Evolutionary conservation across 2,329 filamentous ascomycete species (phyloP), one percentile per base, ranked within the genome.

Genomic region (Colletotrichum costaricense): DNA sequence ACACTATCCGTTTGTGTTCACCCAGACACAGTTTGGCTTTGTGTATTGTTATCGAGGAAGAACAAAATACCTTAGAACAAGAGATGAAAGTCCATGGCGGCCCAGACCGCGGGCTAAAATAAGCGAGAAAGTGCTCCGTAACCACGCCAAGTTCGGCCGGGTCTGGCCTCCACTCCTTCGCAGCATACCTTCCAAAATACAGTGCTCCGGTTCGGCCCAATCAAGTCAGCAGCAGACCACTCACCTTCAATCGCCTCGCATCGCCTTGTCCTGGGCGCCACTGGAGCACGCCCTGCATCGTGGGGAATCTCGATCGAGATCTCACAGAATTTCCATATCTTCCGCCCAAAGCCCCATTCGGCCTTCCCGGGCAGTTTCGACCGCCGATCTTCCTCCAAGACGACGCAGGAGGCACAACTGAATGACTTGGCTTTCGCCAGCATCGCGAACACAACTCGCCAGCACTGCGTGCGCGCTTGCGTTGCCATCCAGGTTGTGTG

Each of bases 301-400:
- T 64, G 63, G 69, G 64, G 72, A 59, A 72, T 74, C 63, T 49
- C 49, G 72, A 74, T 72, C 58, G 52, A 46, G 54, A 68, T 63
- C 63, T 59, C 46, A 55, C 26, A 33, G 26, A 28, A 54, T 64
- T 70, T 58, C 62, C 62, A 46, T 58, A 71, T 66, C 60, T 66
- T 60, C 49, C 19, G 26, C 38, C 11, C 56, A 26, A 70, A 26
- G 35, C 62, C 46, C 60, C 56, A 22, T 63, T 58, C 35, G 58
- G 58, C 63, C 24, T 46, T 22, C 19, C 42, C 26, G 28, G 28
- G 26, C 35, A 63, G 46, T 52, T 54, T 64, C 35, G 57, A 55
- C 54, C 54, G 16, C 42, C 28, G 52, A 56, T 38, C 54, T 28
- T 26, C 38, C 28, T 35, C 16, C 19, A 19, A 33, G 28, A 63